These are phyloP conservation scores for Chaetomiaceae sp. DNA, from an alignment of 2,329 filamentous ascomycete genomes.

Conservation along the genomic window DNA sequence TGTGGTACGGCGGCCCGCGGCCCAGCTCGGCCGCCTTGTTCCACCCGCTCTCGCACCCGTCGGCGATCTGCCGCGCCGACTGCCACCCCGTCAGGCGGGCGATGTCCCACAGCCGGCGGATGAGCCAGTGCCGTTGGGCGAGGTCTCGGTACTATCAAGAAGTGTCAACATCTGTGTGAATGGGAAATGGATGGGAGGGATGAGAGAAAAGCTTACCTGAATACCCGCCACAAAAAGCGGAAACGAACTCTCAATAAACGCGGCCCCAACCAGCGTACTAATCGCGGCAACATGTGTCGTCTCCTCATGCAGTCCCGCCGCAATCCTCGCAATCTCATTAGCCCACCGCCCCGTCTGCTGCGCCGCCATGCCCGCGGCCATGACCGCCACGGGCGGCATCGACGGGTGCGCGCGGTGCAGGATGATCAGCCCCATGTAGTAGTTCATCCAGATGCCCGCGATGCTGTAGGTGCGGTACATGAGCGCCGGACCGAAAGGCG, in stretches of 20 bases:
- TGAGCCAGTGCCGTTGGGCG: conserved; percentile 71
- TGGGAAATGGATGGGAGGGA: not conserved
- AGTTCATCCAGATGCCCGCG: conserved; percentile 81
- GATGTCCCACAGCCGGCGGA: conserved; percentile 70
- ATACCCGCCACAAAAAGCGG: conserved; percentile 83
- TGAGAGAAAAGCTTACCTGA: conserved; percentile 43
- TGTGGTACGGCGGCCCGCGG: conserved; percentile 68
- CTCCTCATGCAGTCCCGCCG: conserved; percentile 63
- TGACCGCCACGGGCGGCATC: conserved; percentile 88
- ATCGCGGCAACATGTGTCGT: conserved; percentile 52
- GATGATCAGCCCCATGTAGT: conserved; percentile 78
- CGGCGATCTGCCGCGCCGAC: conserved; percentile 73
- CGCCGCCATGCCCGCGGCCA: conserved; percentile 76
- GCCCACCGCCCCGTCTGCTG: conserved; percentile 66
- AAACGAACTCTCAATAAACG: conserved; percentile 77
- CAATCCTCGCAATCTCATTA: conserved; percentile 72
- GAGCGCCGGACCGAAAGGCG: conserved; percentile 77
- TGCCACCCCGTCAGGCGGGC: conserved; percentile 82
- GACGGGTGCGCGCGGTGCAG: conserved; percentile 77
- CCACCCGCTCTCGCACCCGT: conserved; percentile 83
- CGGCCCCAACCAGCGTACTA: conserved; percentile 73
- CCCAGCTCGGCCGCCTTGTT: conserved; percentile 67
- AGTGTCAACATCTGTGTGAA: too few relatives aligned
- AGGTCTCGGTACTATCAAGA: conserved; percentile 60
- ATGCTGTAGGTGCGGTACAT: conserved; percentile 86